Evolutionary conservation across 108 stramenopile genomes (phyloP).

Genomic region (Schizochytrium sp.): DNA sequence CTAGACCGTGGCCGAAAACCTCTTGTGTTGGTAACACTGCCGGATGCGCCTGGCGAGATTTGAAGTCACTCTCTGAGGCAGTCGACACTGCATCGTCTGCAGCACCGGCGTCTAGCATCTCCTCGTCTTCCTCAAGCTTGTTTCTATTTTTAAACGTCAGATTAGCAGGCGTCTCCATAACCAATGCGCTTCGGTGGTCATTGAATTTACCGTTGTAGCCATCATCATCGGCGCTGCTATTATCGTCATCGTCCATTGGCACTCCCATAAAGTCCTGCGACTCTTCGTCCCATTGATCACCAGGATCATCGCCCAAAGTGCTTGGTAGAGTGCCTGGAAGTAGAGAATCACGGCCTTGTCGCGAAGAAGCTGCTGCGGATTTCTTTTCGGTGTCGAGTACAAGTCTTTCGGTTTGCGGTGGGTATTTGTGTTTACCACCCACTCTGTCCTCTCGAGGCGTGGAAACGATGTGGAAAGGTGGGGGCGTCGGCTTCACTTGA

Average conservation of each 20-base stretch:
- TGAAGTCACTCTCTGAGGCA: background rate
- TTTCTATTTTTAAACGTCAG: background rate
- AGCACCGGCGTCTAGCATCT: background rate
- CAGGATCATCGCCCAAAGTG: background rate
- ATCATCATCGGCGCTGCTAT: background rate
- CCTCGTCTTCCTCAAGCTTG: background rate
- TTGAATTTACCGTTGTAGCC: background rate
- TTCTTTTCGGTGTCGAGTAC: background rate
- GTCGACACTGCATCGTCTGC: background rate
- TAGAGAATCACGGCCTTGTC: background rate
- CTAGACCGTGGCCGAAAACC: too few species aligned
- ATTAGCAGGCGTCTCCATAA: background rate
- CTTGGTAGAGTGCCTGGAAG: background rate
- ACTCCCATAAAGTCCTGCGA: background rate
- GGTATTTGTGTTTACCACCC: background rate
- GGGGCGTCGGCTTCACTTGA: background rate
- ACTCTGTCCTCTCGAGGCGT: background rate
- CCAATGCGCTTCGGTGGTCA: background rate
- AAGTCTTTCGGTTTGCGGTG: background rate
- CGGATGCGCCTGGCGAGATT: background rate
- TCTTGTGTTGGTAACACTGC: background rate
- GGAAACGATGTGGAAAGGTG: background rate
- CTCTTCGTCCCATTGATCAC: background rate
- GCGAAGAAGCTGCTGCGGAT: background rate
- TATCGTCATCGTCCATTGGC: background rate